A percentile compares a stretch with the other conserved stretches of the same genome.
phyloP scores from a whole-genome alignment of 2,329 filamentous ascomycete genomes.

The Fonsecaea monophora region DNA sequence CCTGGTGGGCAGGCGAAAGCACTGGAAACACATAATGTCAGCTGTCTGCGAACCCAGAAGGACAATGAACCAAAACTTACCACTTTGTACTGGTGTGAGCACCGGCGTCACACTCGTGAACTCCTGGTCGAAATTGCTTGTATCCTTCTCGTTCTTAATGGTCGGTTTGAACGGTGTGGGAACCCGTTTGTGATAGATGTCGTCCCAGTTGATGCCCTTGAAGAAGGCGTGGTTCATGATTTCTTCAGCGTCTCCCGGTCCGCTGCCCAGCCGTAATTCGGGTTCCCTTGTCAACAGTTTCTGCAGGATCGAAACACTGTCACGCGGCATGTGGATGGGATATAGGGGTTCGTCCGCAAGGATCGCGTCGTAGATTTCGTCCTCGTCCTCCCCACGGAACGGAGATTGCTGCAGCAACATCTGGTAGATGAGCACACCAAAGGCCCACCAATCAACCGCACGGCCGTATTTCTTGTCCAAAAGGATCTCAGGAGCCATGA shows the following conservation, averaged over 20 bases:
- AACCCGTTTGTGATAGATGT: constrained; percentile 94
- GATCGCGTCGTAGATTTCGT: constrained; percentile 99
- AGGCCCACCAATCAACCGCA: constrained; percentile 99
- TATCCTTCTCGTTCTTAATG: constrained; percentile 92
- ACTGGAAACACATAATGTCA: constrained; percentile 61
- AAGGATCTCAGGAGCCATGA: constrained; percentile 99
- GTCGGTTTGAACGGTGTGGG: constrained; percentile 86
- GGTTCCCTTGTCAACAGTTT: constrained; percentile 96
- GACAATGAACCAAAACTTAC: constrained; percentile 62
- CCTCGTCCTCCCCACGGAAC: constrained; percentile 97
- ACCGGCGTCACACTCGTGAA: constrained; percentile 99
- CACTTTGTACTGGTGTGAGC: constrained; percentile 93
- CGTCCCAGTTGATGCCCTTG: constrained; percentile 96
- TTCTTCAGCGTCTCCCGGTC: constrained; percentile 95
- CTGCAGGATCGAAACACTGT: constrained; percentile 96
- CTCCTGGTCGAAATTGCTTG: constrained; percentile 99
- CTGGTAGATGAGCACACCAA: constrained; percentile 98
- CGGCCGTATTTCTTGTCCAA: constrained; percentile 98
- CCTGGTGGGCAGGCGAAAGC: constrained; percentile 97
- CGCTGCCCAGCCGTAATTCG: constrained; percentile 88
- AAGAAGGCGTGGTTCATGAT: constrained; percentile 99
- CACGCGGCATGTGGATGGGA: constrained; percentile 97
- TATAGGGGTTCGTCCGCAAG: constrained; percentile 96
- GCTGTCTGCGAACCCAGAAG: not conserved
- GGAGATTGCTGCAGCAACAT: constrained; percentile 99